Conservation (phyloP, 495 filamentous ascomycete genomes). For the Aspergillus bertholletiae region DNA sequence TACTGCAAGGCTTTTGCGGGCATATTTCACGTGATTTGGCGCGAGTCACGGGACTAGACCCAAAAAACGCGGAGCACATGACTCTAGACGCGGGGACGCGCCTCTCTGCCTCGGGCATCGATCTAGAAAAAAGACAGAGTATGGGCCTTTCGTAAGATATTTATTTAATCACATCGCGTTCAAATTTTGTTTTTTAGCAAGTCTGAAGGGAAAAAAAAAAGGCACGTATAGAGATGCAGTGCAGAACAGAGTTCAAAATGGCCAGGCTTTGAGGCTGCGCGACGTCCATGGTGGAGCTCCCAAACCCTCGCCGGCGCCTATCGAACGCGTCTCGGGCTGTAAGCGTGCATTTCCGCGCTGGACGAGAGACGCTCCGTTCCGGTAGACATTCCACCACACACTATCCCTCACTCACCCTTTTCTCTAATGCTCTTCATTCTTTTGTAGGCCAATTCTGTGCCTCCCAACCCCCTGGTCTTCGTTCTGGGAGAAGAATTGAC, state of each 20-base stretch:
- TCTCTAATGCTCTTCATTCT: slow-evolving; percentile 26
- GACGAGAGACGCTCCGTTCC: slow-evolving; percentile 36
- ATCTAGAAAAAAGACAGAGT: neutral
- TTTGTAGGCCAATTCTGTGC: slow-evolving; percentile 18
- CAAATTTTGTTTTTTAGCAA: neutral
- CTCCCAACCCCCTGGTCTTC: slow-evolving; percentile 19
- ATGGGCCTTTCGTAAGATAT: no score
- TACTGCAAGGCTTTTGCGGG: neutral
- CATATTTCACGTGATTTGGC: slow-evolving; percentile 15
- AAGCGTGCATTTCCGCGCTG: slow-evolving; percentile 48
- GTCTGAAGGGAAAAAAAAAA: neutral
- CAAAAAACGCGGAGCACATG: slow-evolving; percentile 19
- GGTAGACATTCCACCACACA: slow-evolving; percentile 40
- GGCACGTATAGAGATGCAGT: slow-evolving; percentile 1
- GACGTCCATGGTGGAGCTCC: slow-evolving; percentile 29
- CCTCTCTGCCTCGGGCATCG: slow-evolving; percentile 1
- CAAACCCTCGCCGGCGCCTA: slow-evolving; percentile 36
- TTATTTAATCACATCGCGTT: no score
- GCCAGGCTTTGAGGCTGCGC: slow-evolving; percentile 15
- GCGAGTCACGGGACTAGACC: slow-evolving; percentile 21
- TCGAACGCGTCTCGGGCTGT: slow-evolving; percentile 48
- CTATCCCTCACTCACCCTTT: slow-evolving; percentile 34
- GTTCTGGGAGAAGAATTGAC: slow-evolving; percentile 13
- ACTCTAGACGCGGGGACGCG: slow-evolving; percentile 17
- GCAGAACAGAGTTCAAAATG: slow-evolving; percentile 16